Evolutionary conservation across 805 yeast species (phyloP), one percentile per base, ranked within the genome.

Genomic region (Priceomyces carsonii): DNA sequence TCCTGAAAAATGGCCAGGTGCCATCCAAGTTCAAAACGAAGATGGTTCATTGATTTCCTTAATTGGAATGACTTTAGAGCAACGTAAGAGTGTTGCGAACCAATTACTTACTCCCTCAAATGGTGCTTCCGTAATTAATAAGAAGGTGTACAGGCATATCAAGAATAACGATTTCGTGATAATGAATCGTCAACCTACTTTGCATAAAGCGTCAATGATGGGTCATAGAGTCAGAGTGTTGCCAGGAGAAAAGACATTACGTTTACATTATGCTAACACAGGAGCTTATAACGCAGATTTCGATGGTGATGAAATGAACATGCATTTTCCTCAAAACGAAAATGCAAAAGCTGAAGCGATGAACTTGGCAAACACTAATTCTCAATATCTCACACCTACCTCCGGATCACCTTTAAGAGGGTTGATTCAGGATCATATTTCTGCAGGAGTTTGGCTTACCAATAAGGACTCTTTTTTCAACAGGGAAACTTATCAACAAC

Each of bases 151-250:
- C 63, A 81, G 99, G 58, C 99, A 93, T 59, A 87, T 93, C 58
- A 83, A 84, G 44, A 91, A 95, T 67, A 83, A 88, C 46, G 99
- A 95, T 64, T 90, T 93, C 41, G 98, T 95, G 32, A 63, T 95
- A 26, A 93, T 95, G 98, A 93, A 93, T 69, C 90, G 99, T 72
- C 99, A 93, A 71, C 99, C 99, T 31, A 91, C 99, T 10, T 75
- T 93, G 60, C 99, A 93, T 71, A 93, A 93, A 69, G 99, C 99
- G 30, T 95, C 99, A 18, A 93, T 93, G 96, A 93, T 93, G 99
- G 99, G 99, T 49, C 99, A 93, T 66, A 86, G 83, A 57, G 99
- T 93, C 28, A 79, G 96, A 54, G 99, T 93, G 20, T 73, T 93
- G 50, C 99, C 98, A 4, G 95, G 96, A 40, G 99, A 93, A 59